Evolutionary conservation across 2,329 filamentous ascomycete species (phyloP).

Genomic region (Penicillium hordei): DNA sequence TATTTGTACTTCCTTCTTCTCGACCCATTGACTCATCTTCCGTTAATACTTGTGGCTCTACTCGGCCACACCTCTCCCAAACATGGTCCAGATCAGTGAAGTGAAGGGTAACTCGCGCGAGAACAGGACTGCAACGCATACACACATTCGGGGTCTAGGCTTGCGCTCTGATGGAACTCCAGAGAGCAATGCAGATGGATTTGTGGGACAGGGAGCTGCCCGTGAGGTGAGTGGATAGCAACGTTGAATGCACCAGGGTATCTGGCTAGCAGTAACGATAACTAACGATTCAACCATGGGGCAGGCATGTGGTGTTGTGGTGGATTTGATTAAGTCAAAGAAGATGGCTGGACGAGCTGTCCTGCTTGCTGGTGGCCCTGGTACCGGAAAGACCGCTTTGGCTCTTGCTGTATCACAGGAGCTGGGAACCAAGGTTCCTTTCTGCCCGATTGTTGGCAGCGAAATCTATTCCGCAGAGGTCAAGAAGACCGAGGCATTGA

Average conservation of each 20-base stretch:
- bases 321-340: constrained; percentile 91
- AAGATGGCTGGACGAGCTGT: constrained; percentile 97
- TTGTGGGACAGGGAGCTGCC: constrained; percentile 83
- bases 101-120: constrained; percentile 93
- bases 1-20: background rate
- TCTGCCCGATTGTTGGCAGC: constrained; percentile 96
- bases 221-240: constrained; percentile 68
- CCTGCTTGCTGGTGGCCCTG: constrained; percentile 87
- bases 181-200: constrained; percentile 75
- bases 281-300: constrained; percentile 37
- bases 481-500: constrained; percentile 98
- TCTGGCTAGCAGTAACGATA: constrained; percentile 4
- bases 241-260: background rate
- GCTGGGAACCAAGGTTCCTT: constrained; percentile 95
- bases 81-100: constrained; percentile 87
- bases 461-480: constrained; percentile 98
- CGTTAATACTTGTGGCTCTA: constrained; percentile 21
- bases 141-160: constrained; percentile 94
- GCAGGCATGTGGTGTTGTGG: constrained; percentile 86
- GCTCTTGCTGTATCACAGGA: constrained; percentile 96
- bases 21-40: constrained; percentile 5
- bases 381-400: constrained; percentile 95
- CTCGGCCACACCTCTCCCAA: constrained; percentile 30
- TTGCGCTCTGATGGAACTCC: constrained; percentile 82
- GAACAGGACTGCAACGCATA: constrained; percentile 93